Evolutionary conservation across 2,329 filamentous ascomycete species (phyloP).

Genomic region (Paracamarosporium sp.): DNA sequence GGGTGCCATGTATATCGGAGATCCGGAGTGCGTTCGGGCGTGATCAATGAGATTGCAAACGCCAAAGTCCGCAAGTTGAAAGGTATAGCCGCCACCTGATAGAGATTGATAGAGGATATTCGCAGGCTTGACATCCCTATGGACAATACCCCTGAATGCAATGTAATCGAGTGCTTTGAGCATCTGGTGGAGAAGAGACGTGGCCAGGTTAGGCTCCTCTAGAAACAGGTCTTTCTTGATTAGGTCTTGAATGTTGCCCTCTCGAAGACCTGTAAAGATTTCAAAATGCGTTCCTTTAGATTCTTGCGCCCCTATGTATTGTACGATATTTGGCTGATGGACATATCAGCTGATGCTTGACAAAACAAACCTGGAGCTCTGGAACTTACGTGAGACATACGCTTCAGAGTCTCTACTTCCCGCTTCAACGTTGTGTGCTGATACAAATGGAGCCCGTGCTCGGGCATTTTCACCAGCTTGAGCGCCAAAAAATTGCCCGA

Average conservation of each 20-base stretch:
- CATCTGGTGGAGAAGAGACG: slow-evolving; percentile 15
- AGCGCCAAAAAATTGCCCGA: not conserved
- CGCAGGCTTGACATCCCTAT: slow-evolving; percentile 29
- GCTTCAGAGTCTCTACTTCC: slow-evolving; percentile 11
- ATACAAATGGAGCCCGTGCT: too few species aligned
- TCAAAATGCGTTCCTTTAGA: slow-evolving; percentile 1
- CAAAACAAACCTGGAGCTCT: too few species aligned
- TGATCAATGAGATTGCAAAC: slow-evolving; percentile 12
- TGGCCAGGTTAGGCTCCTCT: too few species aligned
- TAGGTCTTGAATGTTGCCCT: too few species aligned
- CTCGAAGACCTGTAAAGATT: slow-evolving; percentile 6
- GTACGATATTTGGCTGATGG: slow-evolving; percentile 8
- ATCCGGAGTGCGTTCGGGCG: slow-evolving; percentile 13
- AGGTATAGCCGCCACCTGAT: slow-evolving; percentile 13
- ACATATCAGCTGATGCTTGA: slow-evolving; percentile 5
- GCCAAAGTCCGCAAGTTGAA: slow-evolving; percentile 30
- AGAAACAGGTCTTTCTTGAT: not conserved
- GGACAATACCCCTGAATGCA: slow-evolving; percentile 15
- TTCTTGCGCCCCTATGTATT: slow-evolving; percentile 3
- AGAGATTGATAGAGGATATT: slow-evolving; percentile 30
- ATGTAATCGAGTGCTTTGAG: slow-evolving; percentile 28
- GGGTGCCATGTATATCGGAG: slow-evolving; percentile 22
- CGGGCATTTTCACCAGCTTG: not conserved
- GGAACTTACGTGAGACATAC: slow-evolving; percentile 11
- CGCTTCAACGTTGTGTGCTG: too few species aligned